A percentile compares a stretch with the other conserved stretches of the same genome.
Conservation (phyloP, 306 rosid genomes). For the Sindora glabra region DNA sequence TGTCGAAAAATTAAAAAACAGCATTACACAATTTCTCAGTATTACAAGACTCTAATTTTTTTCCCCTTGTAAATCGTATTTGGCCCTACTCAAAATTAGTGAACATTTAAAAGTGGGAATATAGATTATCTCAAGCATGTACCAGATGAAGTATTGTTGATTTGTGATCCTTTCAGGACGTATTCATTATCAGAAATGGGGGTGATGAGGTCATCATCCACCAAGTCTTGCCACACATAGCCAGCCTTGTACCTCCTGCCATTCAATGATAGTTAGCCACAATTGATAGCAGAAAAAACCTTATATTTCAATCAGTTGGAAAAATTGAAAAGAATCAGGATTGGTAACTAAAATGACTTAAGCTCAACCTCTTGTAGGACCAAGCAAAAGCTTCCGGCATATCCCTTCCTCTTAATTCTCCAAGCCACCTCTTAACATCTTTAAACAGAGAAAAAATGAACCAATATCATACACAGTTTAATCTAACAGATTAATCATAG, state of each 20-base stretch:
- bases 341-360: neutral
- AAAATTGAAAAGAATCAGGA: conserved; percentile 2
- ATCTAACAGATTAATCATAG: neutral
- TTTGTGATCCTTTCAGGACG: conserved; percentile 82
- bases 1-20: too few species aligned
- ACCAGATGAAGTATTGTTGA: conserved; percentile 35
- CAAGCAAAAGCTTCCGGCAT: conserved; percentile 63
- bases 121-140: conserved; percentile 7
- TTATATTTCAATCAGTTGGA: neutral
- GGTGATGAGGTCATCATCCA: conserved; percentile 77
- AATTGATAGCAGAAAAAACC: conserved; percentile 2
- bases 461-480: neutral
- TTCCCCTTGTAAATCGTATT: too few species aligned
- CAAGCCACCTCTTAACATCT: conserved; percentile 83
- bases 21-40: conserved; percentile 3
- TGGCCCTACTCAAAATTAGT: conserved; percentile 22
- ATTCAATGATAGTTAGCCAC: conserved; percentile 13
- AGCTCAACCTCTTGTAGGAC: conserved; percentile 72
- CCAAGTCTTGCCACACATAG: conserved; percentile 85
- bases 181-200: conserved; percentile 87
- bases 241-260: conserved; percentile 85
- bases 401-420: conserved; percentile 64
- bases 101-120: neutral
- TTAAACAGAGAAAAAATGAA: neutral
- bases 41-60: too few species aligned